Evolutionary conservation across 495 filamentous ascomycete species (phyloP).

Genomic region (Lineolata rhizophorae): DNA sequence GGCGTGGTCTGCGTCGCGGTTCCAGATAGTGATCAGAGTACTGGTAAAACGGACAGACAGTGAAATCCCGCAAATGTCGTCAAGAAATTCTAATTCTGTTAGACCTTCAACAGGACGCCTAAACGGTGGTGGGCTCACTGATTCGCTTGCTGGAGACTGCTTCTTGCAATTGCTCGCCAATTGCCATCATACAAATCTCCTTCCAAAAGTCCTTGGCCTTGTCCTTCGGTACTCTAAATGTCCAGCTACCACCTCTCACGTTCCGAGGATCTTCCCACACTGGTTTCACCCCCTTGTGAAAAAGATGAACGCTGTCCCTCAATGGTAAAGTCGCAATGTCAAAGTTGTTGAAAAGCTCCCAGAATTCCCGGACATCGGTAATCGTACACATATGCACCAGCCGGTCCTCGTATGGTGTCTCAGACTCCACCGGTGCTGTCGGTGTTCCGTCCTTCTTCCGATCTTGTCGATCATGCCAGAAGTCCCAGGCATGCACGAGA

Average conservation of each 20-base stretch:
- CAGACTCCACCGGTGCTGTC: constrained; percentile 2
- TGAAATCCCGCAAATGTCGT: constrained; percentile 59
- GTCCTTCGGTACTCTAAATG: constrained; percentile 61
- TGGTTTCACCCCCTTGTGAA: constrained; percentile 67
- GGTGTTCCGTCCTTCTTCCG: no score
- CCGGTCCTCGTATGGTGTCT: constrained; percentile 30
- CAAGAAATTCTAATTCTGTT: constrained; percentile 27
- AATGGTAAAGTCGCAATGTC: constrained; percentile 53
- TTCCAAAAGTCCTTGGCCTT: constrained; percentile 57
- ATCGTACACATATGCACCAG: constrained; percentile 46
- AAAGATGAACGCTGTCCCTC: constrained; percentile 68
- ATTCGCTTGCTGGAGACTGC: constrained; percentile 33
- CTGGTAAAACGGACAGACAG: constrained; percentile 54
- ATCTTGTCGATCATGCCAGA: constrained; percentile 34
- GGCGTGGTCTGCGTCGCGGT: constrained; percentile 50
- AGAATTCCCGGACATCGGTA: constrained; percentile 61
- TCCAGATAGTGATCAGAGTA: constrained; percentile 71
- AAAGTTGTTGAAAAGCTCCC: constrained; percentile 78
- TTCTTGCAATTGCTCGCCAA: constrained; percentile 65
- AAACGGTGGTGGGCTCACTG: constrained; percentile 24
- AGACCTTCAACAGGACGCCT: constrained; percentile 2
- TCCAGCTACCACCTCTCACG: constrained; percentile 61
- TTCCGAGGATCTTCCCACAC: constrained; percentile 86
- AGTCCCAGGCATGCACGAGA: constrained; percentile 32
- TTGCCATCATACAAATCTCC: constrained; percentile 55